Evolutionary conservation across 208 protist genomes (phyloP).

Genomic region (Endotrypanum monterogeii): DNA sequence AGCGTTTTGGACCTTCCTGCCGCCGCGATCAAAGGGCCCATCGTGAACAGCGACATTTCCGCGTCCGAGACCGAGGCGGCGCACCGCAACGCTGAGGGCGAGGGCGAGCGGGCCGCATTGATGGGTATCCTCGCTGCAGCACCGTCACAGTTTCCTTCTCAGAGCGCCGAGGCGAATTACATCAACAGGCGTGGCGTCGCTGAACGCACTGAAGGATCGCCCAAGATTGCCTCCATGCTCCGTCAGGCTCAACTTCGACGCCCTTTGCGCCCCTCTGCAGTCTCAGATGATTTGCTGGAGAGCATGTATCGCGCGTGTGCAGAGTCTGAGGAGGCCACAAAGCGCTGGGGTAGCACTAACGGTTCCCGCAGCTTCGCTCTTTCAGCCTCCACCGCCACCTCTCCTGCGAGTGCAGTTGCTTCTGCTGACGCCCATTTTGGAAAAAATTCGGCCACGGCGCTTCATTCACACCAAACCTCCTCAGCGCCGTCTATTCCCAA

Average conservation of each 20-base stretch:
- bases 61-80: neutral
- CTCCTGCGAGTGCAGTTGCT: neutral
- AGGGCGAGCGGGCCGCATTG: conserved; percentile 34
- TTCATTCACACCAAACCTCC: neutral
- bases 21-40: neutral
- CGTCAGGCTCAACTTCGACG: conserved; percentile 36
- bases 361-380: neutral
- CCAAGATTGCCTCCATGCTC: conserved; percentile 22
- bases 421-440: neutral
- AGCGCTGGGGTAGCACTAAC: neutral
- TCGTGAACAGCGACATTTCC: neutral
- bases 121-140: conserved; percentile 11
- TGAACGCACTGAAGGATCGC: neutral
- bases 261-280: conserved; percentile 31
- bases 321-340: neutral
- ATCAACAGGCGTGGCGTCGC: neutral
- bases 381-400: neutral
- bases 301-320: conserved; percentile 9
- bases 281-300: conserved; percentile 17
- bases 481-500: conserved; percentile 2
- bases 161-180: neutral
- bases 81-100: conserved; percentile 20
- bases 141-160: neutral
- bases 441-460: neutral
- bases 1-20: conserved; percentile 43